phyloP scores from a whole-genome alignment of 73 alveolate species.

The Paraurostyla sp. region DNA sequence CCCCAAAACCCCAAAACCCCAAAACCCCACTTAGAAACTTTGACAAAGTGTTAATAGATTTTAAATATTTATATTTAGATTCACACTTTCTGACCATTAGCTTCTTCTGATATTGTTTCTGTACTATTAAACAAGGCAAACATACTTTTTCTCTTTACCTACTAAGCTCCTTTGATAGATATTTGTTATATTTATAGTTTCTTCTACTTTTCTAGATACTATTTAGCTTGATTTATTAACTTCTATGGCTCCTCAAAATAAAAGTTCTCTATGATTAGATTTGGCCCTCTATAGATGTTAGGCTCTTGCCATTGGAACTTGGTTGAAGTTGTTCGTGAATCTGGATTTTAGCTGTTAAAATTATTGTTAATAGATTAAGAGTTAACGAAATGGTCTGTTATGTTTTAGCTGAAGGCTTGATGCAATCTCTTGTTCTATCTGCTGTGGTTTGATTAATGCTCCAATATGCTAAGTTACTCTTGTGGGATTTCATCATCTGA shows the following conservation, averaged over 20 bases:
- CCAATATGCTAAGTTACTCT: not conserved
- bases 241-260: not conserved
- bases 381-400: not conserved
- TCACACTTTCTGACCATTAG: no score
- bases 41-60: no score
- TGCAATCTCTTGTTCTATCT: conserved; percentile 15
- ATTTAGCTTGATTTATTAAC: not conserved
- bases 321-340: not conserved
- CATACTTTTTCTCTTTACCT: no score
- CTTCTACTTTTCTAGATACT: not conserved
- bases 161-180: no score
- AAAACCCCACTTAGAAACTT: no score
- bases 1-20: no score
- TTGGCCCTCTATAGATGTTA: conserved; percentile 5
- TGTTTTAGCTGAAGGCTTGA: conserved; percentile 11
- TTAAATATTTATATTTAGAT: no score
- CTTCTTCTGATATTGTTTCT: no score
- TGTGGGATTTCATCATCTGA: conserved; percentile 19
- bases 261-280: not conserved
- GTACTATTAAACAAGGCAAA: no score
- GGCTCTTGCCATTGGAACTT: not conserved
- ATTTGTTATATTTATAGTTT: no score
- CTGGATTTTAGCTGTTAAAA: not conserved
- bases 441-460: not conserved
- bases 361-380: not conserved